Base-by-base conservation (phyloP, 805 yeast species). In the Vanderwaltozyma yarrowii region DNA sequence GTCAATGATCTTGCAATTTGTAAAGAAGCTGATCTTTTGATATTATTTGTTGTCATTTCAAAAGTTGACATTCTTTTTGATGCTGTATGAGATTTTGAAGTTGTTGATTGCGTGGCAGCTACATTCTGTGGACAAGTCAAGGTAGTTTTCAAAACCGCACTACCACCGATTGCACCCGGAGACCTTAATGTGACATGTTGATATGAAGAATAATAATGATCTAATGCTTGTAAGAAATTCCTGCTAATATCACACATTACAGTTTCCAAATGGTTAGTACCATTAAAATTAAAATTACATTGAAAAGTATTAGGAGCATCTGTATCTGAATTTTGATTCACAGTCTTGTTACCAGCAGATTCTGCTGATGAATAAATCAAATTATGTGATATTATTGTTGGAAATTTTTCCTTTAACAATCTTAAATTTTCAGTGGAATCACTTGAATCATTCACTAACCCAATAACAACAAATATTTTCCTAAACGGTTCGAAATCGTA, bases 401-500 rank as follows among this genome's bases (percentile, higher is more conserved):
- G 50, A 36, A 45, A 59, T 32, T 46, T 46, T 11, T 50, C 51
- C 31, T 52, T 46, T 36, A 87, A 63, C n/a, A 58, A 53, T 1
- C 45, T 49, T 31, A 71, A 44, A 31, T 62, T 56, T 1, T 45
- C 45, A 2, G 49, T 48, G 12, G 52, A 46, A 29, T 48, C 45
- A 40, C 47, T 39, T 5, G 40, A 43, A 40, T 56, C 58, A 37
- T 58, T 56, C 5, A 50, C 56, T 19, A 76, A 45, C 4, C 77
- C 80, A 32, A 76, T 54, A 5, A 79, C 76, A 7, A 80, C 67
- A 47, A 85, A 74, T 0, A 82, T 75, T 52, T 86, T 85, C 36
- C 96, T 63, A 59, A 73, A 86, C 1, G 96, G 95, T 60, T 92
- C 96, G 45, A 89, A 76, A 58, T 89, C 97, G 47, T 81, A 84